Evolutionary conservation across 768 basidiomycete genomes (phyloP), one percentile per base, ranked within the genome.

Genomic region (Pisolithus marmoratus): DNA sequence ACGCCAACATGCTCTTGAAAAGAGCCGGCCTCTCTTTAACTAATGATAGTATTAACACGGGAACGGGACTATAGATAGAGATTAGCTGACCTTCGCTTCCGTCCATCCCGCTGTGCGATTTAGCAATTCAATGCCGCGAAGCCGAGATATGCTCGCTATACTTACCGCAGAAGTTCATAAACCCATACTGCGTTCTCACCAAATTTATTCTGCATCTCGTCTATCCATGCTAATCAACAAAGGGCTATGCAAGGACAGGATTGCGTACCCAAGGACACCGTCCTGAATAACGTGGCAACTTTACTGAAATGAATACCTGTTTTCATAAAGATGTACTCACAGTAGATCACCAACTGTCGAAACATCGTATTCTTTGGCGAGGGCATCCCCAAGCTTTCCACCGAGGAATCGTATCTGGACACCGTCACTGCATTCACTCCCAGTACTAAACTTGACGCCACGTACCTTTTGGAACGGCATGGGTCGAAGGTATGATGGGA

Each of bases 1-100:
- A 87, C 0, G 93, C 91, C 49, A 93, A 72, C 95, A 98, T 98
- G 60, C 90, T 92, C 72, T 96, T 97, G 55, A 80, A 85, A 27
- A 87, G 70, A 0, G 76, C 72, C 15, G 84, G 76, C 66, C 91
- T 91, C 62, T 91, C 90, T 61, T 90, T 93, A 34, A 97, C 94
- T 95, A 63, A 37, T 38, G 24, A 26, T 14, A 8, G 53, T 49
- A 38, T 31, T 40, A 37, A 8, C 27, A 38, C 50, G n/a, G 57
- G 51, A 15, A n/a, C 6, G 20, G n/a, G 24, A 3, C 22, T 15
- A 1, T 6, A 1, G 6, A 9, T n/a, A 22, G 8, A 3, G 1
- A 34, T 44, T 20, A 50, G 61, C 66, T 34, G 47, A 89, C 93
- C 91, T 83, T 96, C 94, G 5, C 77, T 77, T 58, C 87, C 80